phyloP scores from a whole-genome alignment of 768 basidiomycete genomes.

The Lactarius sanguifluus region DNA sequence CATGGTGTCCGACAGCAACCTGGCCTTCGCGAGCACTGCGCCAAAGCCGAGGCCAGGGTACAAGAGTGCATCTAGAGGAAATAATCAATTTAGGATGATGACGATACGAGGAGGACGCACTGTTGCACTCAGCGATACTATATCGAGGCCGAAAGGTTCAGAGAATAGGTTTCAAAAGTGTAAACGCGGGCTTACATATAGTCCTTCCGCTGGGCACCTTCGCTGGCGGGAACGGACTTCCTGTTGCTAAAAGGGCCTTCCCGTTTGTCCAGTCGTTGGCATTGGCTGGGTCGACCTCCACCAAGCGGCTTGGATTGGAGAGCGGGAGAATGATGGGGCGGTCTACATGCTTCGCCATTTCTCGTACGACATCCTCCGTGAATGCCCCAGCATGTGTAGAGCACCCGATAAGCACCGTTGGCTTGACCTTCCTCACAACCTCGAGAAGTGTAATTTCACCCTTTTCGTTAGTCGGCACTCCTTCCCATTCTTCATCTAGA shows the following conservation, averaged over 20 bases:
- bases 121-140: slow-evolving; percentile 76
- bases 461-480: slow-evolving; percentile 37
- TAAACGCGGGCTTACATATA: slow-evolving; percentile 51
- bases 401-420: slow-evolving; percentile 83
- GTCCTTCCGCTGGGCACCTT: slow-evolving; percentile 61
- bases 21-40: slow-evolving; percentile 64
- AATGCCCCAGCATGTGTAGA: slow-evolving; percentile 80
- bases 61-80: slow-evolving; percentile 60
- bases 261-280: slow-evolving; percentile 79
- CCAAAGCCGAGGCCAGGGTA: slow-evolving; percentile 88
- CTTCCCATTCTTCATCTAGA: slow-evolving; percentile 55
- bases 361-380: slow-evolving; percentile 64
- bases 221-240: slow-evolving; percentile 78
- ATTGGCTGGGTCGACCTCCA: slow-evolving; percentile 72
- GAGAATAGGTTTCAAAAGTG: neutral
- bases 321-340: slow-evolving; percentile 84
- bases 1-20: slow-evolving; percentile 77
- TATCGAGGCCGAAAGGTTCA: slow-evolving; percentile 8
- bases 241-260: slow-evolving; percentile 77
- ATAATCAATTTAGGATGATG: neutral
- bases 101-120: slow-evolving; percentile 35
- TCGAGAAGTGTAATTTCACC: slow-evolving; percentile 59
- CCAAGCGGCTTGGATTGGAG: slow-evolving; percentile 75
- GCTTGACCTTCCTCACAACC: slow-evolving; percentile 67
- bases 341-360: slow-evolving; percentile 66